Conservation (phyloP, 495 filamentous ascomycete species). For the Jackrogersella multiformis region DNA sequence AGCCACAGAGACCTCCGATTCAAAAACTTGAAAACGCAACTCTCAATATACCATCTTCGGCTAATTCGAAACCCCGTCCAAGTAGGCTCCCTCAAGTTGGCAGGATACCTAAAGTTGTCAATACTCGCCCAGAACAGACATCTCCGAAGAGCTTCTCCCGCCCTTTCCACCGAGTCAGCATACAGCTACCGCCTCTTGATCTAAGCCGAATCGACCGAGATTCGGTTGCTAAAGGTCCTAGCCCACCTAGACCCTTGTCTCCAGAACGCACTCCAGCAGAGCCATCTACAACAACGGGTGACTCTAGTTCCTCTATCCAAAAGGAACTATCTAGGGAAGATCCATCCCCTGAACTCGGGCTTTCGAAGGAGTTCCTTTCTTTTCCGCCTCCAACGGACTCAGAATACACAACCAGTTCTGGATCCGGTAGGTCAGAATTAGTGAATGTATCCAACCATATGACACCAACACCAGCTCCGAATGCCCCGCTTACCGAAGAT, state of each 20-base stretch:
- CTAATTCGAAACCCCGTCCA: slow-evolving; percentile 43
- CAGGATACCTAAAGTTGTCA: slow-evolving; percentile 88
- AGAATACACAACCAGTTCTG: slow-evolving; percentile 67
- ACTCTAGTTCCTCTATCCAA: slow-evolving; percentile 38
- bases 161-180: slow-evolving; percentile 67
- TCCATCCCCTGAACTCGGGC: slow-evolving; percentile 23
- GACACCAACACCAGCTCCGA: slow-evolving; percentile 67
- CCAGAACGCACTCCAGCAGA: slow-evolving; percentile 47
- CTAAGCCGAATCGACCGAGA: slow-evolving; percentile 50
- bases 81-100: slow-evolving; percentile 80
- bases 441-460: slow-evolving; percentile 63
- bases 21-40: not conserved
- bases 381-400: slow-evolving; percentile 79
- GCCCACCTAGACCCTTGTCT: slow-evolving; percentile 52
- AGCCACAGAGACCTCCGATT: slow-evolving; percentile 1
- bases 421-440: slow-evolving; percentile 67
- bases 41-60: not conserved
- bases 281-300: slow-evolving; percentile 26
- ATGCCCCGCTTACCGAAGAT: slow-evolving; percentile 73
- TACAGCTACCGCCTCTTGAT: slow-evolving; percentile 52
- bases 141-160: slow-evolving; percentile 86
- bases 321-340: slow-evolving; percentile 31
- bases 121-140: slow-evolving; percentile 73
- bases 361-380: slow-evolving; percentile 66
- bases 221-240: slow-evolving; percentile 60